phyloP scores from a whole-genome alignment of 139 green algal genomes.

The Tetraselmis chui region DNA sequence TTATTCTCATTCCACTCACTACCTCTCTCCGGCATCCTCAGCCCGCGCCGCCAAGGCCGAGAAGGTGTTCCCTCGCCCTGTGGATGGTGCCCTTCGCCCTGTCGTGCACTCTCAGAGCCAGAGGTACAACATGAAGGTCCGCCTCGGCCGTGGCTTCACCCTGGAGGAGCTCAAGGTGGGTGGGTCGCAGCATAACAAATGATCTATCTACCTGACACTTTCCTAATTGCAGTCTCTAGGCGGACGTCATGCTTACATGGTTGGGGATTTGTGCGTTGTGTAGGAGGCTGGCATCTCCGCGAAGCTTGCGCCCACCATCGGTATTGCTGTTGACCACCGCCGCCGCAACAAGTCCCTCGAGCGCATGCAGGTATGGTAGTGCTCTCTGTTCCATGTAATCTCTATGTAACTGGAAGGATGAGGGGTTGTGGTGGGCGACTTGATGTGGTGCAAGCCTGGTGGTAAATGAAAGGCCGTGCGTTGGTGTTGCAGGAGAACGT shows the following conservation, averaged over 20 bases:
- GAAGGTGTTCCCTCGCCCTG: constrained; percentile 85
- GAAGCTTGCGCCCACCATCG: constrained; percentile 89
- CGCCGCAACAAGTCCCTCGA: constrained; percentile 90
- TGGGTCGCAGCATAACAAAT: neutral
- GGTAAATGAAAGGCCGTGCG: neutral
- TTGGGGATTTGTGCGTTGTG: neutral
- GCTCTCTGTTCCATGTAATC: neutral
- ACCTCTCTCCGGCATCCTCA: constrained; percentile 32
- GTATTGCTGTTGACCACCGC: constrained; percentile 95
- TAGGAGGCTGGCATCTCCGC: constrained; percentile 91
- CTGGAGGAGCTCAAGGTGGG: constrained; percentile 95
- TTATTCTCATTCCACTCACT: neutral
- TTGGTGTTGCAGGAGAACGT: constrained; percentile 76
- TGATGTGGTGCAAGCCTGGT: neutral
- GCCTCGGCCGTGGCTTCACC: constrained; percentile 91
- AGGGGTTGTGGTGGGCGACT: neutral
- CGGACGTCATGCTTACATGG: neutral
- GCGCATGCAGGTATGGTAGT: constrained; percentile 67
- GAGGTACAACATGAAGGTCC: constrained; percentile 93
- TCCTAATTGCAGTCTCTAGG: neutral
- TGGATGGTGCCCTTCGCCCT: constrained; percentile 77
- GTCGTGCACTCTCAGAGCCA: constrained; percentile 85
- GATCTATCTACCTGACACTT: neutral
- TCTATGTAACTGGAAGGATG: neutral
- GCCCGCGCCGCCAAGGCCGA: constrained; percentile 87